phyloP scores from a whole-genome alignment of 139 green algal species.

The Micractinium conductrix region DNA sequence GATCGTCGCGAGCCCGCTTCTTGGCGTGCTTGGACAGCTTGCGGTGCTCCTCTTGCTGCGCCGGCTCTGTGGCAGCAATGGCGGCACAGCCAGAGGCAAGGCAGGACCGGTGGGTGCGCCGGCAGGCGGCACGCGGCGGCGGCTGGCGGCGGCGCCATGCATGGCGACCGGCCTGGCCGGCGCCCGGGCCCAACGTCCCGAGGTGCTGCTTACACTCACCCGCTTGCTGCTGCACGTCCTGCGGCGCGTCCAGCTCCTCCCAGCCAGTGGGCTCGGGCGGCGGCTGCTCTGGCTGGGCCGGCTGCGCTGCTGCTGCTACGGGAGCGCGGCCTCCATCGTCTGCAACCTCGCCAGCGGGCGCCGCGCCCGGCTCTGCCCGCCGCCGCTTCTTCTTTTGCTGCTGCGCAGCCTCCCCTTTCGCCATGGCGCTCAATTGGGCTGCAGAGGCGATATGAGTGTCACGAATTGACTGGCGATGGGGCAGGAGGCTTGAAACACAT shows the following conservation, averaged over 20 bases:
- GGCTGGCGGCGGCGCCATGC: slow-evolving; percentile 4
- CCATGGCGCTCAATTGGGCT: neutral
- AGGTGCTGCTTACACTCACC: no score
- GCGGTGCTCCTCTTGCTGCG: slow-evolving; percentile 19
- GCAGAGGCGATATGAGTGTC: no score
- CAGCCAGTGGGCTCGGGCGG: slow-evolving; percentile 22
- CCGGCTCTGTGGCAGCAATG: neutral
- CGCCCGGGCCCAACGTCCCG: neutral
- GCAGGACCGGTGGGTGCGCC: neutral
- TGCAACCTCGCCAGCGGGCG: neutral
- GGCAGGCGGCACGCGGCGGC: neutral
- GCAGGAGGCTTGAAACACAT: no score
- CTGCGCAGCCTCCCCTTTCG: no score
- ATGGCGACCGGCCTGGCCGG: neutral
- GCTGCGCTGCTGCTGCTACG: neutral
- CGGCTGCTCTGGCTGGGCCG: neutral
- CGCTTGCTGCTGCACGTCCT: slow-evolving; percentile 35
- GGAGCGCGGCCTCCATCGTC: neutral
- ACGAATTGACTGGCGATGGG: no score
- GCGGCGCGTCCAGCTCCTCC: slow-evolving; percentile 32
- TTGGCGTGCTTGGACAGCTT: slow-evolving; percentile 65
- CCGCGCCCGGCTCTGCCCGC: neutral
- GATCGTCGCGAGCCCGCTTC: slow-evolving; percentile 60
- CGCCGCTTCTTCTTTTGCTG: slow-evolving; percentile 7
- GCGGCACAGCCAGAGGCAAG: neutral